phyloP scores from a whole-genome alignment of 2,329 filamentous ascomycete species.

The Lasiodiplodia sp. region DNA sequence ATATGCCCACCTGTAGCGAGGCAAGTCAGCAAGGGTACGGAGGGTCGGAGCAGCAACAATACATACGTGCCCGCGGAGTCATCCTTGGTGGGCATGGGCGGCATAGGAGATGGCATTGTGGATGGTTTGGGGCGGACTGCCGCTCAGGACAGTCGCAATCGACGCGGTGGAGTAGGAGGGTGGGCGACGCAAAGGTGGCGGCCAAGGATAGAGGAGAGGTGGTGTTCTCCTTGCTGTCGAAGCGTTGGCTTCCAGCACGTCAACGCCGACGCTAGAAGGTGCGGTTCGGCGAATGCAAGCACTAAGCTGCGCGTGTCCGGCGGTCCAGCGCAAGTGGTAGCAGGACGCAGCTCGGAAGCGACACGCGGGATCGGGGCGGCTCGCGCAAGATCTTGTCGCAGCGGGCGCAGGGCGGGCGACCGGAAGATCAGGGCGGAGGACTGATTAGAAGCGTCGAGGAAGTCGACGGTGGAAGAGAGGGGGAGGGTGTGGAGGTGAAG shows the following conservation, averaged over 20 bases:
- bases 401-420: conserved; percentile 11
- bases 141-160: conserved; percentile 6
- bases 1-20: conserved; percentile 76
- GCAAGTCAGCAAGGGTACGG: conserved; percentile 2
- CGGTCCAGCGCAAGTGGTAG: conserved; percentile 7
- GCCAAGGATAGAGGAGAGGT: conserved; percentile 8
- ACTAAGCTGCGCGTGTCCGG: conserved; percentile 19
- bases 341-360: conserved; percentile 10
- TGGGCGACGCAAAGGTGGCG: not conserved
- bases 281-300: conserved; percentile 10
- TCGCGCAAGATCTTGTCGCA: conserved; percentile 6
- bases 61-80: conserved; percentile 69
- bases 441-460: not conserved
- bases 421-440: not conserved
- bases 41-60: not conserved
- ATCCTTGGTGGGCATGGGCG: conserved; percentile 61
- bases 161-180: not conserved
- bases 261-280: not conserved
- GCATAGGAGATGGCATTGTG: conserved; percentile 40
- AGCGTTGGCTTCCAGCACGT: not conserved
- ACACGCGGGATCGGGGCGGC: conserved; percentile 13
- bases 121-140: not conserved
- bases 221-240: not conserved
- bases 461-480: conserved; percentile 13
- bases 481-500: not conserved